Percentiles rank a stretch among this genome's conserved stretches.
These are phyloP conservation scores for Penicillium sp. DNA, from an alignment of 2,329 filamentous ascomycete genomes.

Conservation along the genomic window DNA sequence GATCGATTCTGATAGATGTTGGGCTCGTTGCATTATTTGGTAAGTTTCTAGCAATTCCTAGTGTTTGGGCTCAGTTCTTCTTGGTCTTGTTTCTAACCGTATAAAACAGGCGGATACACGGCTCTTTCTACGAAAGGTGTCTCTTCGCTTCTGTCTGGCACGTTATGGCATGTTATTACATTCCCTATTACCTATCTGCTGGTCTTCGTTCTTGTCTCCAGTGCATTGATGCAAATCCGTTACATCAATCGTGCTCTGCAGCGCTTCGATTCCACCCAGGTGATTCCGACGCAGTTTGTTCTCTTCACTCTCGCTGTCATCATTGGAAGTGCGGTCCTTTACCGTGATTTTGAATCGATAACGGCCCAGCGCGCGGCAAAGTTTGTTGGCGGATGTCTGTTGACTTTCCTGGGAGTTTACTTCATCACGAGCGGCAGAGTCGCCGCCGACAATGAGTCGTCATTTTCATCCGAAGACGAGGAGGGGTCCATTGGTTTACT, in stretches of 20 bases:
- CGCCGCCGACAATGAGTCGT: slow-evolving; percentile 55
- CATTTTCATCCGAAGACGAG: slow-evolving; percentile 64
- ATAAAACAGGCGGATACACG: slow-evolving; percentile 81
- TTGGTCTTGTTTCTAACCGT: slow-evolving; percentile 13
- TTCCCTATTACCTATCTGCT: slow-evolving; percentile 90
- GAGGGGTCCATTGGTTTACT: slow-evolving; percentile 50
- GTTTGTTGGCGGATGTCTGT: slow-evolving; percentile 82
- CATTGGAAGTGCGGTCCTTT: slow-evolving; percentile 85
- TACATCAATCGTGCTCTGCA: slow-evolving; percentile 91
- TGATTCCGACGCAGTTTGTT: slow-evolving; percentile 97
- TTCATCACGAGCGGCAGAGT: slow-evolving; percentile 85
- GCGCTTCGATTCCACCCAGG: slow-evolving; percentile 93
- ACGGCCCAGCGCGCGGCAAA: slow-evolving; percentile 70
- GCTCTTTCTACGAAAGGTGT: slow-evolving; percentile 94
- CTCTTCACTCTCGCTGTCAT: slow-evolving; percentile 96
- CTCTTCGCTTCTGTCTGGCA: slow-evolving; percentile 89
- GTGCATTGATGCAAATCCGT: slow-evolving; percentile 93
- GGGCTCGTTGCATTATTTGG: slow-evolving; percentile 92
- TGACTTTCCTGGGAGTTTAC: slow-evolving; percentile 97
- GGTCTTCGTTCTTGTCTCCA: slow-evolving; percentile 72
- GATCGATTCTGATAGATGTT: slow-evolving; percentile 85
- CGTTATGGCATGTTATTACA: slow-evolving; percentile 80
- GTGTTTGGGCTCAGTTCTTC: neutral
- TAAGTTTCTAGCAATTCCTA: slow-evolving; percentile 41
- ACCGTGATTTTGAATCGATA: slow-evolving; percentile 89